Evolutionary conservation across 2,329 filamentous ascomycete genomes (phyloP).

Genomic region (Rutstroemia sp.): DNA sequence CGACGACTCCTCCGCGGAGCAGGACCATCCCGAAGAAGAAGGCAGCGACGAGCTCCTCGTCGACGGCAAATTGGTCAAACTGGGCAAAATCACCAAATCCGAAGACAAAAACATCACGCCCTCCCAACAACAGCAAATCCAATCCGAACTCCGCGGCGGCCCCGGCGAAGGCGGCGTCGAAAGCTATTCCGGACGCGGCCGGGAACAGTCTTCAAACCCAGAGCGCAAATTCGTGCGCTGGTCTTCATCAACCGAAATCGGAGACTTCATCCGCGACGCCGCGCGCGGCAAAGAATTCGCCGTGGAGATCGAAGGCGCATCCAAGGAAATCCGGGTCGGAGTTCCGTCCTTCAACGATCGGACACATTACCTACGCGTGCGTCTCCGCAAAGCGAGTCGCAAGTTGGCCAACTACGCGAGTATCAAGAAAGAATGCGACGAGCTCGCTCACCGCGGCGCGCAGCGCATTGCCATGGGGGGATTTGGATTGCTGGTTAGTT

Average conservation of each 20-base stretch:
- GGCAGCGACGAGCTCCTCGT: constrained; percentile 41
- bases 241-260: constrained; percentile 83
- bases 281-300: constrained; percentile 78
- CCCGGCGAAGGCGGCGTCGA: constrained; percentile 54
- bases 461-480: constrained; percentile 75
- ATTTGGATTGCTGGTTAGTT: constrained; percentile 63
- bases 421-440: constrained; percentile 76
- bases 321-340: constrained; percentile 62
- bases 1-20: constrained; percentile 28
- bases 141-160: constrained; percentile 36
- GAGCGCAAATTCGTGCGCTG: constrained; percentile 68
- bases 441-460: constrained; percentile 66
- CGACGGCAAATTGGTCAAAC: constrained; percentile 35
- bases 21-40: constrained; percentile 22
- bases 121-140: constrained; percentile 34
- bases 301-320: constrained; percentile 68
- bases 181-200: constrained; percentile 63
- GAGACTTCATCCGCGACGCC: constrained; percentile 89
- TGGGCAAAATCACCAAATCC: constrained; percentile 30
- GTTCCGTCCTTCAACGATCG: constrained; percentile 85
- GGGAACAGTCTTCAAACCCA: constrained; percentile 24
- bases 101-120: constrained; percentile 10
- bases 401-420: constrained; percentile 62
- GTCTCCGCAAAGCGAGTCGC: constrained; percentile 63
- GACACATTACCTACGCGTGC: constrained; percentile 79